Base-by-base conservation (phyloP, 805 yeast species). In the Saccharomycopsis vini region DNA sequence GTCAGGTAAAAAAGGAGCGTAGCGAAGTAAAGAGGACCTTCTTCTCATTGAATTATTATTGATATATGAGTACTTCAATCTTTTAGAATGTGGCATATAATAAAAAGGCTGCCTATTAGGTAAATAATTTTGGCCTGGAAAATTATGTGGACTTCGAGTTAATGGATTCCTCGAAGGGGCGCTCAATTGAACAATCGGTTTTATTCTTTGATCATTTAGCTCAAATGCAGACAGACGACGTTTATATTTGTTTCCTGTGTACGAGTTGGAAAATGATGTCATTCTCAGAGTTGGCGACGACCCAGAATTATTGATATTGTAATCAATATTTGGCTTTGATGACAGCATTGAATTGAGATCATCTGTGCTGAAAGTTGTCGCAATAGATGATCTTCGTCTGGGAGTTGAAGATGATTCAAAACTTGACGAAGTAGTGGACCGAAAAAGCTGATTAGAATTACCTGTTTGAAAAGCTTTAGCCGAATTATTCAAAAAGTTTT, bases 1-100 rank as follows among this genome's bases (percentile, higher is more conserved):
- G 56, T 81, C 89, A 0, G 87, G 79, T 26, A 82, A 60, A 7
- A 15, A 13, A 1, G 78, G 74, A 3, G 81, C 78, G 37, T 71
- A 67, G 19, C 71, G 68, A 39, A 80, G 58, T 3, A 77, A 63
- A 0, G 85, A 77, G 0, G 85, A 75, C 43, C 79, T 62, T 43
- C 85, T 63, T 45, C 72, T 60, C 3, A 63, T 54, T 2, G 4
- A 4, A 2, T 62, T 62, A 5, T 30, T 36, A 19, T 46, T 40
- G 3, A 47, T 19, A 20, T 23, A 26, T 3, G 39, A 31, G 23
- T 45, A 56, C 48, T 77, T 62, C 40, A 73, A 54, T 54, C 86
- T 63, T 50, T 73, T 73, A 39, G 69, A 72, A 49, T 71, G 77
- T 1, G 77, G 69, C 54, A 76, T 64, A 54, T 77, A 77, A 39